Conservation (phyloP, 345 rosid genomes). For the Corchorus capsularis region DNA sequence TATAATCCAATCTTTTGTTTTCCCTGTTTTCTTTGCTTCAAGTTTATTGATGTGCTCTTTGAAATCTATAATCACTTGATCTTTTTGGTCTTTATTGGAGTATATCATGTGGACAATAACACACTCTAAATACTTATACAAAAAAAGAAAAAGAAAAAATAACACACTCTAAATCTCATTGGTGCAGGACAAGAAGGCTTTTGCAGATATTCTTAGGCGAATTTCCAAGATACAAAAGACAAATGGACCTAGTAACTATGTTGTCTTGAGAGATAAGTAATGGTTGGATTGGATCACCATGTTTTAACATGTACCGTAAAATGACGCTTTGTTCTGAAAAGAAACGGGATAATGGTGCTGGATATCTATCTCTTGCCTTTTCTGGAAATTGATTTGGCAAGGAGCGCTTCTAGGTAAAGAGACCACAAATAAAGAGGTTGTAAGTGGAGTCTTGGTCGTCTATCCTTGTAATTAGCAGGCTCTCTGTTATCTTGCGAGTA, state of each 20-base stretch:
- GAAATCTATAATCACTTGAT: background rate
- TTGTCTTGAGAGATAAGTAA: conserved; percentile 72
- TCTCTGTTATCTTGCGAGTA: background rate
- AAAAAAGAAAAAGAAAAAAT: no score
- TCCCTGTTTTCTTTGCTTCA: background rate
- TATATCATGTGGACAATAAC: background rate
- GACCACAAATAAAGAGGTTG: background rate
- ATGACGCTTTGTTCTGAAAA: no score
- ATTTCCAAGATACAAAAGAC: conserved; percentile 93
- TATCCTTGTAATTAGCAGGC: background rate
- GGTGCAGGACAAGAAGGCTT: conserved; percentile 83
- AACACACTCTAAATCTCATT: background rate
- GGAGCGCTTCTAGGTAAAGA: background rate
- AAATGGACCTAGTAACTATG: conserved; percentile 62
- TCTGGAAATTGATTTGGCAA: no score
- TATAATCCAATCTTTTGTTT: background rate
- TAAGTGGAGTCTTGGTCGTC: background rate
- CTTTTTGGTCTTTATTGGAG: background rate
- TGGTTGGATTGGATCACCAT: background rate
- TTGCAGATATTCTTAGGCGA: conserved; percentile 73
- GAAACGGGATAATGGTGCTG: no score
- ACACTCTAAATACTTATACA: background rate
- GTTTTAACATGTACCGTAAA: background rate
- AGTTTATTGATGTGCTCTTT: background rate
- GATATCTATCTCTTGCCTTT: no score